Evolutionary conservation across 495 filamentous ascomycete genomes (phyloP).

Genomic region (Talaromyces proteolyticus): DNA sequence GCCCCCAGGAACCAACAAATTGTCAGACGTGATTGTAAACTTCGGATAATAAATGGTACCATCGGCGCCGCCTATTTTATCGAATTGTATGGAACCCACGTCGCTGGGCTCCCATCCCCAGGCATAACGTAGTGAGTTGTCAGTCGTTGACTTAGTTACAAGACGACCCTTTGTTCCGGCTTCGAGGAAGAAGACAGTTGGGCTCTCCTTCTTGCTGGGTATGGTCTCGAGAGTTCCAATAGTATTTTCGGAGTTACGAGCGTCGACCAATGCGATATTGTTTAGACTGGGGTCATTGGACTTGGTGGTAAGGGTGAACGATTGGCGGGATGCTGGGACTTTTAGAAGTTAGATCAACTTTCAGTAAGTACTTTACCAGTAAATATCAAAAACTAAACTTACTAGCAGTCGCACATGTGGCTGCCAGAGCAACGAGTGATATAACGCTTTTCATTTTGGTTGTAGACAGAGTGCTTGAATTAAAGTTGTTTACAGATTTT

Average conservation of each 20-base stretch:
- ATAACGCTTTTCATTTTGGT: background rate
- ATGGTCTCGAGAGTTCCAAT: background rate
- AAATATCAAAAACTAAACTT: background rate
- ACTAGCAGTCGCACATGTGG: background rate
- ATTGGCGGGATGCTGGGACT: background rate
- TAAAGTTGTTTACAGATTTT: background rate
- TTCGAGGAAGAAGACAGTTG: background rate
- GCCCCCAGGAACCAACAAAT: background rate
- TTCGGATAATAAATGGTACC: background rate
- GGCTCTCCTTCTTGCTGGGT: background rate
- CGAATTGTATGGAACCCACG: background rate
- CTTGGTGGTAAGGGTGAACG: background rate
- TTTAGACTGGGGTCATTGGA: background rate
- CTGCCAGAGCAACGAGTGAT: background rate
- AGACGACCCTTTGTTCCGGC: background rate
- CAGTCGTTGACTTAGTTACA: background rate
- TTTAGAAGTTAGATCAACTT: too few relatives aligned
- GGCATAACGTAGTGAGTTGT: background rate
- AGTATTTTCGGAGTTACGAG: background rate
- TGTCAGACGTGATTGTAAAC: background rate
- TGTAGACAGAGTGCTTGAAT: background rate
- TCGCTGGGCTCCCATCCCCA: background rate
- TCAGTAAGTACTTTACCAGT: background rate
- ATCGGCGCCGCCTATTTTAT: background rate
- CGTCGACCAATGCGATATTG: background rate